These are phyloP conservation scores for Aspergillus saccharolyticus DNA, from an alignment of 495 filamentous ascomycete genomes.

Conservation along the genomic window DNA sequence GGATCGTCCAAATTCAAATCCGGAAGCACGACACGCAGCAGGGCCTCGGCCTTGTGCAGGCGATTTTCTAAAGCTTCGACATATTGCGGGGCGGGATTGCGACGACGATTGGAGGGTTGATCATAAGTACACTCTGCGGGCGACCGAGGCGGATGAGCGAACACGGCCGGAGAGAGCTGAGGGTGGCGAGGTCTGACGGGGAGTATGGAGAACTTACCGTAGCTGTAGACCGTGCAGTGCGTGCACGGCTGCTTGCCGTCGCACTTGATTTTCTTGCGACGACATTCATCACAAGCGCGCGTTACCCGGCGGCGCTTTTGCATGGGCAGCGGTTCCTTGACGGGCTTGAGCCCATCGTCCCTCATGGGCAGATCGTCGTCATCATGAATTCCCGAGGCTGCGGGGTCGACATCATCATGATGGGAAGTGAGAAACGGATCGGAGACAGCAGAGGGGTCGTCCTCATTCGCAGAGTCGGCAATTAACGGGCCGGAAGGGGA, in stretches of 20 bases:
- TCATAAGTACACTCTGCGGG: constrained; percentile 91
- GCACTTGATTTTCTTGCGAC: constrained; percentile 97
- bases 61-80: constrained; percentile 85
- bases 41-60: constrained; percentile 74
- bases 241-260: constrained; percentile 97
- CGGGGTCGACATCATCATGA: constrained; percentile 28
- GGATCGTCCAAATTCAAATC: constrained; percentile 82
- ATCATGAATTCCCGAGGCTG: constrained; percentile 17
- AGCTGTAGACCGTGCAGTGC: constrained; percentile 96
- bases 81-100: constrained; percentile 92
- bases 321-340: constrained; percentile 49
- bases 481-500: constrained; percentile 16
- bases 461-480: constrained; percentile 31
- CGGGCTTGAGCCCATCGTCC: constrained; percentile 20
- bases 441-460: constrained; percentile 26
- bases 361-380: constrained; percentile 14
- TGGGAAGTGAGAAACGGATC: constrained; percentile 21
- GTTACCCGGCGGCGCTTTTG: constrained; percentile 89
- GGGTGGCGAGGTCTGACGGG: background rate
- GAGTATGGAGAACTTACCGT: constrained; percentile 59
- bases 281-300: constrained; percentile 91
- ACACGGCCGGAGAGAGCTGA: constrained; percentile 4
- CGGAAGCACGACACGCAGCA: constrained; percentile 76
- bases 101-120: constrained; percentile 90
- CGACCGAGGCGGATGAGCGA: constrained; percentile 26